Conservation (phyloP, 331 rosid genomes). For the Saraca asoca region DNA sequence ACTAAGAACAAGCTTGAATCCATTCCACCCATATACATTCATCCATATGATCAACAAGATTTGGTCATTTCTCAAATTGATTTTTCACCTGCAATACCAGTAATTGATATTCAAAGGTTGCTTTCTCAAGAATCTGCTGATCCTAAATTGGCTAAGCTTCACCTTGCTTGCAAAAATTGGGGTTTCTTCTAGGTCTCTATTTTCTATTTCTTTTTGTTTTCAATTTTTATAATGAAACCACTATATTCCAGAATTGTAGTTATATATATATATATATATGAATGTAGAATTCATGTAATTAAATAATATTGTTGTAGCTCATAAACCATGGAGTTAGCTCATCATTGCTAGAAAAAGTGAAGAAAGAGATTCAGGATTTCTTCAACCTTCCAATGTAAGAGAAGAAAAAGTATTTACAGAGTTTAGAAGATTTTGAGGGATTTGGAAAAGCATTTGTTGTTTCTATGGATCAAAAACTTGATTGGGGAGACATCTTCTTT, state of each 20-base stretch:
- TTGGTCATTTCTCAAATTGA: background rate
- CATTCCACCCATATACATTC: background rate
- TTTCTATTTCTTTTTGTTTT: too few relatives aligned
- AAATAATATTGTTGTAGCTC: background rate
- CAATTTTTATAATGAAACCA: too few relatives aligned
- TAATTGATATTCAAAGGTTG: constrained; percentile 9
- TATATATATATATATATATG: too few relatives aligned
- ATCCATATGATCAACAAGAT: background rate
- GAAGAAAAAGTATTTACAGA: constrained; percentile 1
- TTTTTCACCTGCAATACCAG: background rate
- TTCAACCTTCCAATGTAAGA: constrained; percentile 7
- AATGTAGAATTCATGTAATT: too few relatives aligned
- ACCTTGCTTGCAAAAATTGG: constrained; percentile 27
- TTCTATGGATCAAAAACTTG: background rate
- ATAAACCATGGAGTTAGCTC: background rate
- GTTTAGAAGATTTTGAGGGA: background rate
- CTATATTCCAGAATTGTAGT: too few relatives aligned
- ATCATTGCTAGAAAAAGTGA: background rate
- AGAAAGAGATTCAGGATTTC: background rate
- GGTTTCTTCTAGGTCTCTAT: constrained; percentile 19
- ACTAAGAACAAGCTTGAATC: background rate
- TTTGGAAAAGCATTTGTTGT: background rate
- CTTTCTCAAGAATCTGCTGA: background rate
- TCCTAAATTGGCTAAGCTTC: constrained; percentile 21
- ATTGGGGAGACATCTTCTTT: background rate